Base-by-base conservation (phyloP, 2,329 filamentous ascomycete species). In the Trichoderma brevicompactum region DNA sequence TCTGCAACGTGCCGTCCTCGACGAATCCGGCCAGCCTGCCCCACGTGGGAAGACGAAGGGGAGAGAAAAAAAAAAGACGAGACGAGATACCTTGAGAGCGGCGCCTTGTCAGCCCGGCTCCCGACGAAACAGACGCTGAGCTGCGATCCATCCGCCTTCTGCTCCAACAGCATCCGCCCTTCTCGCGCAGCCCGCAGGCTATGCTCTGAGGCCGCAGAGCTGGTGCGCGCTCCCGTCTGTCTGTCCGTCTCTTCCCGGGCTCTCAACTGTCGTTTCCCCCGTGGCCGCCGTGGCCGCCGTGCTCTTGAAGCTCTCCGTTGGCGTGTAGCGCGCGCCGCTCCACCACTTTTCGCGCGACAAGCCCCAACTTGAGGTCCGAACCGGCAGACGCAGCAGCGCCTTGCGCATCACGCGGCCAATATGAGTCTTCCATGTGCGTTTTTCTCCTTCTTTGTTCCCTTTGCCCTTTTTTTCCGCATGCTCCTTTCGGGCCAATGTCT, bases 391-490 rank as follows among this genome's bases (percentile, higher is more conserved):
- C 40, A 15, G 38, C 58, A 52, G 49, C 34, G 40, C 38, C 23
- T 19, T 52, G 58, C 32, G 44, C 59, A 43, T 46, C 53, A 53
- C 41, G 61, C 59, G 38, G 59, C 40, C 60, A 69, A 43, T 64
- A 73, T 73, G 71, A 71, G 70, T 68, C 62, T 67, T 52, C 67
- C 70, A 67, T 66, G 71, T 73, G 68, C 52, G 71, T 69, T 36
- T 38, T 38, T 15, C n/a, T 19, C 7, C 23, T 28, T 28, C 23
- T 28, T 34, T 12, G 68, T n/a, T 12, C n/a, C 4, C 15, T 12
- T 19, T 5, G 7, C n/a, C 4, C 32, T 36, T 28, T 36, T 28
- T 8, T 23, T 32, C n/a, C 52, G 32, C 19, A 8, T 23, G n/a
- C 34, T 19, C 10, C 52, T 23, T 28, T 7, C 12, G 23, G 15